Conservation (phyloP, 768 basidiomycete genomes). For the Fibroporia radiculosa region DNA sequence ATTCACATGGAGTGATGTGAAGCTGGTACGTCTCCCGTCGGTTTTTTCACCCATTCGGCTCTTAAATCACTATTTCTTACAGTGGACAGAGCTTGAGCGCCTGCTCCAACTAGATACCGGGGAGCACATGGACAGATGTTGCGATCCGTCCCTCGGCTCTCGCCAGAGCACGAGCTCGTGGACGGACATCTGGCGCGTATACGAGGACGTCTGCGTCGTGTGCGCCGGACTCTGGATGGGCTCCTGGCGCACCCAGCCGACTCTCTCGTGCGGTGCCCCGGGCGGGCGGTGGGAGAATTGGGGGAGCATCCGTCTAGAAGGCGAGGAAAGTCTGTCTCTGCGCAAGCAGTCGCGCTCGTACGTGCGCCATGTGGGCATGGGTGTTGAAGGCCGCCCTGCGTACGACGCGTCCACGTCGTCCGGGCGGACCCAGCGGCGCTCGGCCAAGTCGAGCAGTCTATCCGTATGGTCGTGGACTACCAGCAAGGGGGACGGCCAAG, state of each 20-base stretch:
- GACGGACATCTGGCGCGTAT: conserved; percentile 74
- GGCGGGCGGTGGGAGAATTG: conserved; percentile 40
- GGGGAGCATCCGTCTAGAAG: conserved; percentile 54
- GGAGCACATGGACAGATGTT: conserved; percentile 16
- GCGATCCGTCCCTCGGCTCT: conserved; percentile 13
- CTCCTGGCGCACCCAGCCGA: conserved; percentile 47
- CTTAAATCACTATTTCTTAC: background rate
- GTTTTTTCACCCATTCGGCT: background rate
- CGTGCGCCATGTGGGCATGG: conserved; percentile 56
- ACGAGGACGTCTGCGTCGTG: conserved; percentile 78
- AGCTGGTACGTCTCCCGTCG: conserved; percentile 42
- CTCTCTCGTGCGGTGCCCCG: conserved; percentile 40
- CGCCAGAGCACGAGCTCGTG: conserved; percentile 34
- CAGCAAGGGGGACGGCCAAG: conserved; percentile 13
- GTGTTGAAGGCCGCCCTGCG: conserved; percentile 58
- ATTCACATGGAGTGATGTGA: conserved; percentile 82
- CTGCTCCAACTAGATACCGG: conserved; percentile 49
- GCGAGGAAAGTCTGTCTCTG: conserved; percentile 53
- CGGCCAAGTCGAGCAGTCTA: conserved; percentile 17
- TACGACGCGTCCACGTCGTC: conserved; percentile 9
- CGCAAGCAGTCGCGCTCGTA: conserved; percentile 23
- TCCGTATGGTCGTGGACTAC: conserved; percentile 23
- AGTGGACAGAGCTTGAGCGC: conserved; percentile 78
- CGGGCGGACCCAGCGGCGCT: conserved; percentile 15
- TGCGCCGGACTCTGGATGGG: conserved; percentile 83